These are phyloP conservation scores for Eucalyptus cloeziana DNA, from an alignment of 345 rosid species.

Conservation along the genomic window DNA sequence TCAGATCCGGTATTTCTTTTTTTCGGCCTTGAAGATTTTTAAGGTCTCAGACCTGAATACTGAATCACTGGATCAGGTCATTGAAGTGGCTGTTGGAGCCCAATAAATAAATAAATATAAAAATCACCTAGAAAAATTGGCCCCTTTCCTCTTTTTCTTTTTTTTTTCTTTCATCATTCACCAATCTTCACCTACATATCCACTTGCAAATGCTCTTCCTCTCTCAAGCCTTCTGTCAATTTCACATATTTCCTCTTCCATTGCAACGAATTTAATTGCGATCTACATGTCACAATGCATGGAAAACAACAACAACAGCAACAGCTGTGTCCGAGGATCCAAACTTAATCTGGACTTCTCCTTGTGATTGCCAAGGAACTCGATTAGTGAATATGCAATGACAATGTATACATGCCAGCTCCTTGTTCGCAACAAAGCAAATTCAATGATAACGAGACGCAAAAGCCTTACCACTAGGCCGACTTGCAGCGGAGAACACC, in stretches of 20 bases:
- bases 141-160: background rate
- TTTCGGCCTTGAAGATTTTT: background rate
- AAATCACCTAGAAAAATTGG: background rate
- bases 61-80: background rate
- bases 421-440: background rate
- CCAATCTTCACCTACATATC: background rate
- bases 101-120: background rate
- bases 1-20: background rate
- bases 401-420: background rate
- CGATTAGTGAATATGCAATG: background rate
- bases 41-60: background rate
- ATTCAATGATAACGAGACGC: background rate
- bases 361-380: background rate
- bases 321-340: background rate
- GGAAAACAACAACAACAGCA: background rate
- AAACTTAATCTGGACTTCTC: background rate
- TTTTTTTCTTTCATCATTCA: background rate
- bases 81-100: background rate
- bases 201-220: background rate
- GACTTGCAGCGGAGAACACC: background rate
- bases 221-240: background rate
- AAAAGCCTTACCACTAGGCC: background rate
- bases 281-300: background rate
- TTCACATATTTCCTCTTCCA: background rate
- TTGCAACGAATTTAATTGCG: background rate